Evolutionary conservation across 306 rosid species (phyloP).

Genomic region (Amphicarpaea edgeworthii): DNA sequence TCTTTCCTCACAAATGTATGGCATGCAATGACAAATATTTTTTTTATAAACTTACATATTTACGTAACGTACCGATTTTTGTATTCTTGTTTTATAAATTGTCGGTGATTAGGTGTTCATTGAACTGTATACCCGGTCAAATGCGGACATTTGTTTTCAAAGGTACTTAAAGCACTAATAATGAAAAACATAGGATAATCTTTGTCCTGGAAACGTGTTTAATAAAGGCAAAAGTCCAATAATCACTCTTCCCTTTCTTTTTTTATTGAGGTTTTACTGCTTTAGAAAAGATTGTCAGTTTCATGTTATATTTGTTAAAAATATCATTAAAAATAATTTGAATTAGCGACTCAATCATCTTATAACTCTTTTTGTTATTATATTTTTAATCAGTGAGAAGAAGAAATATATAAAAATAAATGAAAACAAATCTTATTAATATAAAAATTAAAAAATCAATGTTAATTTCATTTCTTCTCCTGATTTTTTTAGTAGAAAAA

Average conservation of each 20-base stretch:
- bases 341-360: no score
- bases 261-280: no score
- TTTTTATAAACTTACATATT: not conserved
- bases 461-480: no score
- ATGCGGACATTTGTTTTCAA: slow-evolving; percentile 10
- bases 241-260: not conserved
- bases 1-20: not conserved
- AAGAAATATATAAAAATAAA: no score
- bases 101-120: slow-evolving; percentile 41
- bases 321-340: no score
- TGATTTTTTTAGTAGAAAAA: no score
- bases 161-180: not conserved
- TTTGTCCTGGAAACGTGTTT: not conserved
- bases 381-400: no score
- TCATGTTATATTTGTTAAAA: no score
- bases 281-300: no score
- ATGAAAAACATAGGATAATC: not conserved
- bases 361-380: no score
- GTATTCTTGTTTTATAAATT: not conserved
- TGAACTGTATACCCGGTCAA: slow-evolving; percentile 31
- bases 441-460: no score
- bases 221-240: not conserved
- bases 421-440: no score
- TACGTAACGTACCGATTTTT: not conserved
- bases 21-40: not conserved